phyloP scores from a whole-genome alignment of 176 grass and related monocot species.

The Urochloa ruziziensis region DNA sequence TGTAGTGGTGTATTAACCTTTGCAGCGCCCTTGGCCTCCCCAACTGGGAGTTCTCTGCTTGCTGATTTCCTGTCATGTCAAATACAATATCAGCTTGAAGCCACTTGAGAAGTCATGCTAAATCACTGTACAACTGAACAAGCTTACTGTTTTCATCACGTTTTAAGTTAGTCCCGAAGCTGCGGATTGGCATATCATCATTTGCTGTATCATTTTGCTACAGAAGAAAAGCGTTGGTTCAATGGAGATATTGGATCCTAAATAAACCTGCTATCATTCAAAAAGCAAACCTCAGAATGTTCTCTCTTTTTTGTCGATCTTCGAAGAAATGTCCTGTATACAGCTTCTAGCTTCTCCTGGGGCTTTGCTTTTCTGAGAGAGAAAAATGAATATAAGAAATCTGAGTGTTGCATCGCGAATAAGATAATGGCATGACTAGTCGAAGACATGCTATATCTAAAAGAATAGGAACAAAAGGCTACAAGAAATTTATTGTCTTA shows the following conservation, averaged over 20 bases:
- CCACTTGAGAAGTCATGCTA: neutral
- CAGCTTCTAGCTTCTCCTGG: slow-evolving; percentile 71
- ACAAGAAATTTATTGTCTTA: neutral
- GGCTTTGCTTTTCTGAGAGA: slow-evolving; percentile 59
- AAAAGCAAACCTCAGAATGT: slow-evolving; percentile 46
- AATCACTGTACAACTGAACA: neutral
- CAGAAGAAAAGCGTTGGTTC: neutral
- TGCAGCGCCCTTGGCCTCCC: slow-evolving; percentile 48
- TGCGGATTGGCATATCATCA: slow-evolving; percentile 51
- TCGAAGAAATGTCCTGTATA: slow-evolving; percentile 69
- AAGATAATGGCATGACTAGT: neutral
- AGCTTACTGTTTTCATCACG: slow-evolving; percentile 46
- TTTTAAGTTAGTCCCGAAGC: slow-evolving; percentile 67
- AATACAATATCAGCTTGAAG: slow-evolving; percentile 30
- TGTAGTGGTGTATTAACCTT: slow-evolving; percentile 38
- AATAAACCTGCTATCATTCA: neutral
- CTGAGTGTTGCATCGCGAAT: neutral
- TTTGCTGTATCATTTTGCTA: slow-evolving; percentile 51
- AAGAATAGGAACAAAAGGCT: neutral
- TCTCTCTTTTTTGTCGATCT: slow-evolving; percentile 60
- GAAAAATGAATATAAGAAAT: neutral
- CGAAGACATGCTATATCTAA: neutral
- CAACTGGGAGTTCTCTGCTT: slow-evolving; percentile 27
- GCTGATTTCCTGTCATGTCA: slow-evolving; percentile 49
- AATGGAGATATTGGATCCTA: neutral